Evolutionary conservation across 305 asterid genomes (phyloP), one percentile per base, ranked within the genome.

Genomic region (Coffea humblotiana): DNA sequence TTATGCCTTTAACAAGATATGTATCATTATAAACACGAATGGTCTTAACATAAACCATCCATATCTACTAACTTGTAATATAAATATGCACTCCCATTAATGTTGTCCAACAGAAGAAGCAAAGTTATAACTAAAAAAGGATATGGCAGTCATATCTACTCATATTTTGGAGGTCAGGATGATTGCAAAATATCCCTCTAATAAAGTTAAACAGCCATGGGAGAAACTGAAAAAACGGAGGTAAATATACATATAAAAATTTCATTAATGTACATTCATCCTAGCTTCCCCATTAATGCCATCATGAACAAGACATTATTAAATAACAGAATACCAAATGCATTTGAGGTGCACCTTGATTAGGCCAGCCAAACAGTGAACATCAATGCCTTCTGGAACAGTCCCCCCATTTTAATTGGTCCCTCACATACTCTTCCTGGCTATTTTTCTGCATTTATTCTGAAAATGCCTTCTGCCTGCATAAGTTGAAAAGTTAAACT

Each of bases 401-500:
- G 88, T 89, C 21, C 99, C 98, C 76, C 92, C 66, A 90, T 94
- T 94, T 94, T 84, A 96, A 78, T 82, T 91, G 97, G 85, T 92
- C 92, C 88, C 99, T 88, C 25, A 94, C 98, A 82, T 85, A 90
- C 88, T 96, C 99, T 81, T 94, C 98, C 87, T 92, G 98, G 80
- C 97, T 92, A 82, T 94, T 94, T 94, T 85, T 92, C 98, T n/a
- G 97, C 98, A 75, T 96, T 94, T 83, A 96, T 82, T 90, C 99
- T 90, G 89, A 96, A 96, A 82, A 96, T 94, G 72, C 99, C 99
- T 87, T 96, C 99, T 65, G 93, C 95, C 99, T 96, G 93, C 87
- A 83, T 72, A 79, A 76, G 76, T 78, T 74, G 72, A 89, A 82
- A 66, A 78, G n/a, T 45, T 82, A 76, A 73, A 52, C 48, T 76